A percentile compares a stretch with the other conserved stretches of the same genome.
These are phyloP conservation scores for Schoenoplectus tabernaemontani DNA, from an alignment of 202 grass and related monocot species.

Conservation along the genomic window DNA sequence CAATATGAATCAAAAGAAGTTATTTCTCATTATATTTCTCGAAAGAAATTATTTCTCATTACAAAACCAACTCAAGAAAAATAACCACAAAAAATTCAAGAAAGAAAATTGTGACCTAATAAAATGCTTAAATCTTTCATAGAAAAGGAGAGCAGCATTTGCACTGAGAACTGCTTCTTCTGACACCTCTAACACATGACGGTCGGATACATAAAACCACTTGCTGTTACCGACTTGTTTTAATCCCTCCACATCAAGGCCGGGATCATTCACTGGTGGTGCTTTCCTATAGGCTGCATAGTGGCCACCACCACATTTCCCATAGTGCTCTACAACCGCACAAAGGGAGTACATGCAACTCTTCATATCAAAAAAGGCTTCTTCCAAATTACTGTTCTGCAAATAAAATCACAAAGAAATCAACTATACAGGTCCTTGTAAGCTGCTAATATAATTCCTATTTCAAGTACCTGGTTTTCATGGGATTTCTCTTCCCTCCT, in stretches of 20 bases:
- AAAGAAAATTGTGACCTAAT: slow-evolving; percentile 6
- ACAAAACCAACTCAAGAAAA: background rate
- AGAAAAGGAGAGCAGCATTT: slow-evolving; percentile 82
- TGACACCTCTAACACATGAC: slow-evolving; percentile 50
- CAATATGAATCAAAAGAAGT: background rate
- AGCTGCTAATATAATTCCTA: background rate
- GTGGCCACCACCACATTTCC: slow-evolving; percentile 70
- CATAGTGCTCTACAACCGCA: slow-evolving; percentile 80
- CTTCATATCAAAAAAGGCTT: background rate
- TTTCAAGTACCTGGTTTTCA: background rate
- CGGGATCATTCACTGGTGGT: slow-evolving; percentile 12
- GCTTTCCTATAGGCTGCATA: slow-evolving; percentile 72
- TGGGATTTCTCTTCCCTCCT: slow-evolving; percentile 4
- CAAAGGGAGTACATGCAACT: slow-evolving; percentile 47
- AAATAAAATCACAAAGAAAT: background rate
- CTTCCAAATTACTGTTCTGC: background rate
- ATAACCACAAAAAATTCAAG: background rate
- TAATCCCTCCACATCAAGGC: slow-evolving; percentile 24
- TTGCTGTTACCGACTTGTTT: slow-evolving; percentile 13
- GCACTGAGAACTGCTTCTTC: slow-evolving; percentile 56
- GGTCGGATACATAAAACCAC: slow-evolving; percentile 83
- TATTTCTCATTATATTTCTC: background rate
- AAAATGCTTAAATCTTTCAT: slow-evolving; percentile 47
- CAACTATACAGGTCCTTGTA: background rate
- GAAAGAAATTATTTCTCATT: background rate